phyloP scores from a whole-genome alignment of 768 basidiomycete species.

The Boletus insuetus region DNA sequence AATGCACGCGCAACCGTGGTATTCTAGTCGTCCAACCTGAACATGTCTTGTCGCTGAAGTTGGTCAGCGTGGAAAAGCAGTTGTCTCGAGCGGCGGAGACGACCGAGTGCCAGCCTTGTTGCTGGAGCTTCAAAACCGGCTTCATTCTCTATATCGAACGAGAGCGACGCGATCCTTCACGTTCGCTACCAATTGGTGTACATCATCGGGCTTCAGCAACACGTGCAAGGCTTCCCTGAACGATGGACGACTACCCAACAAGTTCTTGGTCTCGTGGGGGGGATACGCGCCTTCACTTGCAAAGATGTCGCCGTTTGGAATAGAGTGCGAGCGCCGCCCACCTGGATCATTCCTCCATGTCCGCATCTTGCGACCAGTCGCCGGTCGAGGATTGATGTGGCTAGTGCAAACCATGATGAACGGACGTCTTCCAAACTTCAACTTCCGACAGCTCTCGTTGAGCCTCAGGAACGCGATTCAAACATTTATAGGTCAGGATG shows the following conservation, averaged over 20 bases:
- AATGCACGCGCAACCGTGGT: slow-evolving; percentile 40
- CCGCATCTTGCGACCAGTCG: slow-evolving; percentile 17
- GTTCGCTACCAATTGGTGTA: too few relatives aligned
- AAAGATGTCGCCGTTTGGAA: not conserved
- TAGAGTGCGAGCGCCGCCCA: slow-evolving; percentile 17
- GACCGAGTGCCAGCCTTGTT: too few relatives aligned
- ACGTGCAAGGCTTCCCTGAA: slow-evolving; percentile 33
- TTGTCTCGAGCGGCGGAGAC: too few relatives aligned
- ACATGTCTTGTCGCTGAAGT: too few relatives aligned
- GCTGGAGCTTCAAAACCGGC: too few relatives aligned
- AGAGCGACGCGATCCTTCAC: too few relatives aligned
- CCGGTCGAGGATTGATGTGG: slow-evolving; percentile 12
- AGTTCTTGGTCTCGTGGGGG: slow-evolving; percentile 26
- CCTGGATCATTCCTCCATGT: slow-evolving; percentile 23
- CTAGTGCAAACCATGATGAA: slow-evolving; percentile 18
- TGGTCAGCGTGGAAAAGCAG: too few relatives aligned
- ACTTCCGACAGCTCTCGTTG: slow-evolving; percentile 9
- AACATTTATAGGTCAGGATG: slow-evolving; percentile 23
- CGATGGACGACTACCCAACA: slow-evolving; percentile 35
- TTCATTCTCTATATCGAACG: too few relatives aligned
- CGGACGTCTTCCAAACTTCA: slow-evolving; percentile 12
- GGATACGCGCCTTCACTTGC: slow-evolving; percentile 12
- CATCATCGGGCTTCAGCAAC: too few relatives aligned
- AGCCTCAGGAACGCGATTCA: slow-evolving; percentile 7
- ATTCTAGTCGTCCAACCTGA: slow-evolving; percentile 52